phyloP scores from a whole-genome alignment of 2,329 filamentous ascomycete genomes.

The Hypoxylon sp. region DNA sequence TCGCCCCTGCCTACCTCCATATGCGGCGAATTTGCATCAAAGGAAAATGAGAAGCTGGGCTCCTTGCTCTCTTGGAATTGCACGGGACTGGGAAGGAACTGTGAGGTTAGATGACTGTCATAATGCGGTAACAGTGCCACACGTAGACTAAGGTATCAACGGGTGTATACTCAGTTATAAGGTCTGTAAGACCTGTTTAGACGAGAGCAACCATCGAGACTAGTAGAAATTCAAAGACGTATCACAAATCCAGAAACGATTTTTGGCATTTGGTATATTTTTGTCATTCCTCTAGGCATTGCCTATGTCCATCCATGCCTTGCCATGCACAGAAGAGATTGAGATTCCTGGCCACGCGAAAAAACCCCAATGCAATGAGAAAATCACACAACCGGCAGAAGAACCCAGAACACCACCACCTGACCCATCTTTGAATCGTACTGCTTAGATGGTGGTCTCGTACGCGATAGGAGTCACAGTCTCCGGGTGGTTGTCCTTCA shows the following conservation, averaged over 20 bases:
- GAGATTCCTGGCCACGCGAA: constrained; percentile 50
- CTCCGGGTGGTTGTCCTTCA: constrained; percentile 88
- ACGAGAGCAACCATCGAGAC: not conserved
- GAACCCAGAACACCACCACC: constrained; percentile 49
- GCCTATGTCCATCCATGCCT: constrained; percentile 49
- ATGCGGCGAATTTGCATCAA: not conserved
- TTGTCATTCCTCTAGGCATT: constrained; percentile 49
- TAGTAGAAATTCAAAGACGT: not conserved
- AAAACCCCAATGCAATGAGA: constrained; percentile 53
- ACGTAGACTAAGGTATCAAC: not conserved
- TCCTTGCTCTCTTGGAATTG: not conserved
- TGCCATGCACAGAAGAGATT: constrained; percentile 49
- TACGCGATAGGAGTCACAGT: constrained; percentile 93
- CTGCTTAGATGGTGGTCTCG: constrained; percentile 93
- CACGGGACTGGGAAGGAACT: not conserved
- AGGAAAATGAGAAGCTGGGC: not conserved
- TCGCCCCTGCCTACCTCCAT: not conserved
- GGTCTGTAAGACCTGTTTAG: not conserved
- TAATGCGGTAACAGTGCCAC: not conserved
- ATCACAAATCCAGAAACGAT: constrained; percentile 25
- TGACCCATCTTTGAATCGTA: constrained; percentile 9
- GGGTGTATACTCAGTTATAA: not conserved
- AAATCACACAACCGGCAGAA: constrained; percentile 53
- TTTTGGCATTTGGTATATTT: constrained; percentile 51
- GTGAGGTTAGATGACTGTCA: not conserved